Evolutionary conservation across 805 yeast genomes (phyloP).

Genomic region (Starmera dryadoides): DNA sequence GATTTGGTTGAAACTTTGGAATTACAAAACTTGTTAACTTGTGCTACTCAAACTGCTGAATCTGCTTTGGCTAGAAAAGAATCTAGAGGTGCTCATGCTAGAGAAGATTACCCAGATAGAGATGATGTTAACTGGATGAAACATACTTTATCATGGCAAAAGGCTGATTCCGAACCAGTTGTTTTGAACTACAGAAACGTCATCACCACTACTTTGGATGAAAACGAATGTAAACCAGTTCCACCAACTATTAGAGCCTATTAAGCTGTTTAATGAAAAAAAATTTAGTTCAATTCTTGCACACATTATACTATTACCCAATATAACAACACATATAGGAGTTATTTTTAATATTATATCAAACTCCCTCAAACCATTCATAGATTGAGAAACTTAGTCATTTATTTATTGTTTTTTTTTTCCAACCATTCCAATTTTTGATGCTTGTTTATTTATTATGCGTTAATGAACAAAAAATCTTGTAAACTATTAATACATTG

Average conservation of each 20-base stretch:
- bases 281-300: background rate
- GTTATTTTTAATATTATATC: background rate
- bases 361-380: background rate
- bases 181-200: conserved; percentile 81
- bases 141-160: conserved; percentile 93
- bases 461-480: background rate
- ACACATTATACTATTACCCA: too few relatives aligned
- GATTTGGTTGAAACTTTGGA: conserved; percentile 95
- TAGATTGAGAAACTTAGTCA: background rate
- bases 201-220: conserved; percentile 78
- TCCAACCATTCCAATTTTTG: background rate
- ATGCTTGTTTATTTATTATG: background rate
- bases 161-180: conserved; percentile 59
- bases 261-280: conserved; percentile 27
- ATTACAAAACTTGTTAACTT: conserved; percentile 90
- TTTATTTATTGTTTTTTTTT: background rate
- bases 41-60: conserved; percentile 93
- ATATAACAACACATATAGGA: too few relatives aligned
- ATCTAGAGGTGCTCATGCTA: conserved; percentile 99
- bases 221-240: conserved; percentile 85
- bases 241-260: conserved; percentile 97
- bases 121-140: conserved; percentile 97
- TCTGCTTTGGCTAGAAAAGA: conserved; percentile 94
- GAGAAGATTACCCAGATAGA: conserved; percentile 95
- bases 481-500: background rate